These are phyloP conservation scores for Xeromyces bisporus DNA, from an alignment of 495 filamentous ascomycete genomes.

Conservation along the genomic window DNA sequence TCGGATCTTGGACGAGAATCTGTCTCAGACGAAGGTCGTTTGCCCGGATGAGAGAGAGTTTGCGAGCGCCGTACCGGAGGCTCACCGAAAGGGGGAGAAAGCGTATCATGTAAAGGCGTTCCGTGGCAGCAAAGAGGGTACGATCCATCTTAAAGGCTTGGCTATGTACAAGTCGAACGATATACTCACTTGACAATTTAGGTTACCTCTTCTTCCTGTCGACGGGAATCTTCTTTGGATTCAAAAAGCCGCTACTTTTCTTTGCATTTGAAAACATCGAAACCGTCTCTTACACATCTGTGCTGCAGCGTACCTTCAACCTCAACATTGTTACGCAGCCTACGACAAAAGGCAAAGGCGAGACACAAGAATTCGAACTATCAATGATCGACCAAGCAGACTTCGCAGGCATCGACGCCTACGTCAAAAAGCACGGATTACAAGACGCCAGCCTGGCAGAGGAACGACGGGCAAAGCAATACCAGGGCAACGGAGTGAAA, in stretches of 20 bases:
- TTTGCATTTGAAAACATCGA: slow-evolving; percentile 64
- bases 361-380: slow-evolving; percentile 59
- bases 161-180: too few species aligned
- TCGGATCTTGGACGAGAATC: slow-evolving; percentile 43
- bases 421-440: slow-evolving; percentile 62
- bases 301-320: slow-evolving; percentile 89
- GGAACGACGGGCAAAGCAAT: slow-evolving; percentile 62
- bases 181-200: too few species aligned
- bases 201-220: slow-evolving; percentile 83
- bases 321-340: slow-evolving; percentile 51
- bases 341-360: slow-evolving; percentile 24
- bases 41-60: slow-evolving; percentile 60
- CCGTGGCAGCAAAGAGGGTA: slow-evolving; percentile 82
- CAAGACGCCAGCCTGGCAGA: slow-evolving; percentile 90
- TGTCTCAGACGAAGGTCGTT: slow-evolving; percentile 41
- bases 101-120: slow-evolving; percentile 87
- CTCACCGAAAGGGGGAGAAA: slow-evolving; percentile 77
- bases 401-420: slow-evolving; percentile 66
- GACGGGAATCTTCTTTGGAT: slow-evolving; percentile 77
- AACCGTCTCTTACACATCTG: slow-evolving; percentile 72
- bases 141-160: too few species aligned
- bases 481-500: slow-evolving; percentile 47
- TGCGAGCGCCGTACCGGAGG: slow-evolving; percentile 55
- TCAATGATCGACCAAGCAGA: slow-evolving; percentile 78
- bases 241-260: slow-evolving; percentile 87